These are phyloP conservation scores for Lecanoromycetidae sp. DNA, from an alignment of 2,329 filamentous ascomycete species.

Conservation along the genomic window DNA sequence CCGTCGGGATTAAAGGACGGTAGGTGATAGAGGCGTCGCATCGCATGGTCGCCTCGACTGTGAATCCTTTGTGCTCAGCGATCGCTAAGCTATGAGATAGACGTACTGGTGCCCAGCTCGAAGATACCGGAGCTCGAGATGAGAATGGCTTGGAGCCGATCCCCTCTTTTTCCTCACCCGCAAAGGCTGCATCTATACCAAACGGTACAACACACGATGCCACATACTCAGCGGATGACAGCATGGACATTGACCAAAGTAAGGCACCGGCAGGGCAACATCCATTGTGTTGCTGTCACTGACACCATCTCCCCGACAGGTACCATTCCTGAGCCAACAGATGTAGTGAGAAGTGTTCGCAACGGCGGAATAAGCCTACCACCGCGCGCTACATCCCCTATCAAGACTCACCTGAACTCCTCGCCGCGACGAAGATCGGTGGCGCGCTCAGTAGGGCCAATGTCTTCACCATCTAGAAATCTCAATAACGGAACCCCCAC, in stretches of 20 bases:
- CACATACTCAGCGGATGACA: slow-evolving; percentile 42
- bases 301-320: slow-evolving; percentile 21
- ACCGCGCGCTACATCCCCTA: slow-evolving; percentile 33
- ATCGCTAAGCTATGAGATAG: slow-evolving; percentile 36
- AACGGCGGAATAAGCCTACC: slow-evolving; percentile 28
- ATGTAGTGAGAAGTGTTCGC: slow-evolving; percentile 28
- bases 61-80: slow-evolving; percentile 6
- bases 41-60: no score
- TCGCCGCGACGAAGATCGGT: slow-evolving; percentile 33
- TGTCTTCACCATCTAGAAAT: slow-evolving; percentile 27
- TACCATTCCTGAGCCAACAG: slow-evolving; percentile 31
- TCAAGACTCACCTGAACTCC: slow-evolving; percentile 33
- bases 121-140: slow-evolving; percentile 69
- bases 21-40: slow-evolving; percentile 20
- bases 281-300: background rate
- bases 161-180: slow-evolving; percentile 81
- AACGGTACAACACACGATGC: slow-evolving; percentile 26
- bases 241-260: slow-evolving; percentile 55
- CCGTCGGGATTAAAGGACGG: slow-evolving; percentile 37
- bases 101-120: slow-evolving; percentile 76
- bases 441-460: slow-evolving; percentile 23
- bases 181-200: slow-evolving; percentile 40
- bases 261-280: slow-evolving; percentile 21
- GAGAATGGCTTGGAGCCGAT: slow-evolving; percentile 86
- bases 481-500: slow-evolving; percentile 16